Evolutionary conservation across 208 protist species (phyloP), one percentile per base, ranked within the genome.

Genomic region (Acanthamoeba royreba): DNA sequence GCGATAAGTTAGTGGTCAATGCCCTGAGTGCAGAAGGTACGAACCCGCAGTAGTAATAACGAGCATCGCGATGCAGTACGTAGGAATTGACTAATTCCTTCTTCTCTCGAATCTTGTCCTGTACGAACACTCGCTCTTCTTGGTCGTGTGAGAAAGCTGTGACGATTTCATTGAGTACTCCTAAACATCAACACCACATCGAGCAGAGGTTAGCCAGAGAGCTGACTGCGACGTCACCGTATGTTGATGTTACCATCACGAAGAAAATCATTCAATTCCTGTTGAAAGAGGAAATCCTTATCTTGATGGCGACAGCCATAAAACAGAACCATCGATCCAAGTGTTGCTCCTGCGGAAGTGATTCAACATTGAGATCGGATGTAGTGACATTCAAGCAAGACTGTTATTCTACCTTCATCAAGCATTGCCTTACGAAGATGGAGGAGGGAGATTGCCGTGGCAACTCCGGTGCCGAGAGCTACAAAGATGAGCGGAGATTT

Each of bases 11-110:
- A n/a, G n/a, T n/a, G n/a, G n/a, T n/a, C n/a, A n/a, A n/a, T n/a
- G n/a, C n/a, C n/a, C n/a, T n/a, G n/a, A n/a, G n/a, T n/a, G n/a
- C n/a, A n/a, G n/a, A 52, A 87, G 43, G 25, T 28, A 5, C 25
- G 0, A 28, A 90, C 83, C 83, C 83, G 55, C 83, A 90, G 83
- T 90, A 90, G n/a, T 90, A 90, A 52, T 90, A 90, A 31, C 58
- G 2, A n/a, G 49, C 83, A 19, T 69, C 83, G 33, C 47, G 31
- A 33, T 69, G 43, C 13, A 49, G 83, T 2, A 90, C 35, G 25
- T 90, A 69, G 15, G 83, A 90, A 42, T 35, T 35, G 7, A 90
- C 83, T 5, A 83, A 45, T 22, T 90, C 52, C 38, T 13, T 61
- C 52, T 90, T 61, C 52, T 90, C 83, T 31, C 8, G 33, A 0